Evolutionary conservation across 1,139 yeast genomes (phyloP), one percentile per base, ranked within the genome.

Genomic region (Candida tropicalis): DNA sequence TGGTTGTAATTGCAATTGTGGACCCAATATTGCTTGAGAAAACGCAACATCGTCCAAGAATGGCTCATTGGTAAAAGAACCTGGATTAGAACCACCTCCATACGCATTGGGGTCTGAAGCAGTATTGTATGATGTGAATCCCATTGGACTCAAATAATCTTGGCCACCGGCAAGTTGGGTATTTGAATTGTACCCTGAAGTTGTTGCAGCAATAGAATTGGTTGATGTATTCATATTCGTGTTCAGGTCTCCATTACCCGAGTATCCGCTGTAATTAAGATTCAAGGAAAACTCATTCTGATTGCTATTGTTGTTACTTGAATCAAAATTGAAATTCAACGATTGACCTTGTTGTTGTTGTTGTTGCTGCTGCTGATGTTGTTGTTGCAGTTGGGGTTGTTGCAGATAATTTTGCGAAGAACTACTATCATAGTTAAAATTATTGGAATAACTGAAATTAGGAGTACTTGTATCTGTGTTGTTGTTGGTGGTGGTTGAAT

Each of bases 51-150:
- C 72, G 31, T 69, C 74, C 45, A 68, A 55, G 44, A 66, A 65
- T 11, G 70, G 72, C 36, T 68, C 73, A 39, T 62, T 63, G 13
- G 59, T 55, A 37, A 56, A 56, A 2, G 65, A 59, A n/a, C 48
- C 52, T 4, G 56, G 48, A 26, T 44, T 46, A n/a, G 55, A 44
- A 15, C 42, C 41, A 3, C 41, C 42, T 2, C 33, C 42, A 35
- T 41, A 43, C 5, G 38, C 38, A 15, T 44, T 42, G 13, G 44
- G 15, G 8, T 42, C 48, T 17, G 46, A 42, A 2, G 43, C 31
- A 22, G 36, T 39, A 25, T 35, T 47, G 38, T 40, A 44, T 2
- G 48, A 20, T 7, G 31, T 31, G 16, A 44, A 44, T 13, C 49
- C 50, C 38, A 44, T 41, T 17, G 53, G 53, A 42, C 52, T 50